A percentile compares a stretch with the other conserved stretches of the same genome.
Evolutionary conservation across 495 filamentous ascomycete genomes (phyloP).

Genomic region (Sabuloglossum arenarium): DNA sequence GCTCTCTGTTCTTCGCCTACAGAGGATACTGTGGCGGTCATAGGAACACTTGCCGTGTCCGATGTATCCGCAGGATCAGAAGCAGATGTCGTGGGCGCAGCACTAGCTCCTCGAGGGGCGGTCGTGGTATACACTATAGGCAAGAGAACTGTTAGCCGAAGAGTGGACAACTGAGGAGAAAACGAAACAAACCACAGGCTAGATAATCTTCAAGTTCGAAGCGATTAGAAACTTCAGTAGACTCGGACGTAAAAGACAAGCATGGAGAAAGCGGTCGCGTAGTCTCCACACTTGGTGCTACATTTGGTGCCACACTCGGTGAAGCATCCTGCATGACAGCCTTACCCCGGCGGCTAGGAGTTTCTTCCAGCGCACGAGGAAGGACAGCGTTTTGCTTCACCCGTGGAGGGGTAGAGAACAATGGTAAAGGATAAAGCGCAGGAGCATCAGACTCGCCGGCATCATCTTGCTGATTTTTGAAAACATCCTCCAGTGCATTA

Average conservation of each 20-base stretch:
- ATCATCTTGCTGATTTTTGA: neutral
- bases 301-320: neutral
- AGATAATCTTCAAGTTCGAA: neutral
- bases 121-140: conserved; percentile 1
- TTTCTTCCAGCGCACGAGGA: neutral
- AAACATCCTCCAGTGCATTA: neutral
- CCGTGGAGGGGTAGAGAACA: neutral
- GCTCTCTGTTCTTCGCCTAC: neutral
- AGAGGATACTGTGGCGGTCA: neutral
- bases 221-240: neutral
- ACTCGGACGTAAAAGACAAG: neutral
- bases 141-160: neutral
- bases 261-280: neutral
- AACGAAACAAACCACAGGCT: neutral
- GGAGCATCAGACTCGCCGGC: neutral
- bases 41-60: neutral
- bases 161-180: neutral
- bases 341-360: neutral
- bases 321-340: neutral
- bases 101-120: neutral
- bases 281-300: neutral
- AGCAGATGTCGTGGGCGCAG: neutral
- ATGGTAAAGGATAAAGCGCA: neutral
- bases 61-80: neutral
- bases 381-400: neutral